phyloP scores from a whole-genome alignment of 805 yeast genomes.

The Cyberlindnera japonica region DNA sequence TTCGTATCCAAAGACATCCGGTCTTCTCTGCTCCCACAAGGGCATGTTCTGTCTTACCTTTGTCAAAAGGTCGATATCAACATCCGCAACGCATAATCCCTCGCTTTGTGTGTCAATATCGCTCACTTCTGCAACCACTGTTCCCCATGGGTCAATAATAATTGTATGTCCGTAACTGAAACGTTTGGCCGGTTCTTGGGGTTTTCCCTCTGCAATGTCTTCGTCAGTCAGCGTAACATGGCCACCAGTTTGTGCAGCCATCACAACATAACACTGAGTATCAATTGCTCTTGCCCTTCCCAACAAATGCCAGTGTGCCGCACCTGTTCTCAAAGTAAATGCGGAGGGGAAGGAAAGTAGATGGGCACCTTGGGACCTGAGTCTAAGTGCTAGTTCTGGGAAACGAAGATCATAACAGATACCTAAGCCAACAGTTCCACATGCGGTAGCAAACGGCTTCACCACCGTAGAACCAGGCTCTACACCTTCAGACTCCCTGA shows the following conservation, averaged over 20 bases:
- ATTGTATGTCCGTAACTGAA: slow-evolving; percentile 84
- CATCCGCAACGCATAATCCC: slow-evolving; percentile 58
- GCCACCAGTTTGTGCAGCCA: slow-evolving; percentile 85
- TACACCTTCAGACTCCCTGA: slow-evolving; percentile 72
- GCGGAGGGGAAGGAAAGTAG: slow-evolving; percentile 85
- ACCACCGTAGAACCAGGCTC: slow-evolving; percentile 65
- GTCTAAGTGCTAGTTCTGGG: slow-evolving; percentile 69
- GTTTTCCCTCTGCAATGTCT: slow-evolving; percentile 25
- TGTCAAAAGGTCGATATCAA: slow-evolving; percentile 49
- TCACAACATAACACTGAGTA: slow-evolving; percentile 77
- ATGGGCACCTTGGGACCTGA: slow-evolving; percentile 69
- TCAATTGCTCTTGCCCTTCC: slow-evolving; percentile 87
- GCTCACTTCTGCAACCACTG: slow-evolving; percentile 56
- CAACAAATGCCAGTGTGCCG: slow-evolving; percentile 81
- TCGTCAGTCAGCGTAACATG: slow-evolving; percentile 43
- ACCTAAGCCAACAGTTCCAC: slow-evolving; percentile 64
- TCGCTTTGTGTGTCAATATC: slow-evolving; percentile 40
- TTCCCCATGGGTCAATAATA: slow-evolving; percentile 92
- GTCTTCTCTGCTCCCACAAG: slow-evolving; percentile 65
- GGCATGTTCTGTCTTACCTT: slow-evolving; percentile 71
- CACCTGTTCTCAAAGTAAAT: slow-evolving; percentile 87
- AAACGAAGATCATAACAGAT: slow-evolving; percentile 88
- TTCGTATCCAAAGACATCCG: slow-evolving; percentile 43
- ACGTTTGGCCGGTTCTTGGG: slow-evolving; percentile 34
- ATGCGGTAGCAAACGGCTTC: slow-evolving; percentile 54